phyloP scores from a whole-genome alignment of 2,329 filamentous ascomycete genomes.

The Xylariomycetidae sp. region DNA sequence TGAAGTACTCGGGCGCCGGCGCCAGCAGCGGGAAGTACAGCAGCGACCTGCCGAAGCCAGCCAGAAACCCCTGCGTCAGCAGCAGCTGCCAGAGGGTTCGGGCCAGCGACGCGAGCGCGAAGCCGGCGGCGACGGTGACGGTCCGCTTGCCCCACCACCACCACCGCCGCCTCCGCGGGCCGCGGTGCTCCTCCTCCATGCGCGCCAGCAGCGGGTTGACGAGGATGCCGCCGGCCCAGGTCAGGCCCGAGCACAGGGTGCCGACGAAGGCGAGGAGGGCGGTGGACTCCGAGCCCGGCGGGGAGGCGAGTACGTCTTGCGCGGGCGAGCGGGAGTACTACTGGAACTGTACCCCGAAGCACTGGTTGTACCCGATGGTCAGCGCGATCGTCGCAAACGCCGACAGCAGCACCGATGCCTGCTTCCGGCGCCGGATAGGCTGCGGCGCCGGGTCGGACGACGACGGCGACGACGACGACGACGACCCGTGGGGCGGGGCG shows the following conservation, averaged over 20 bases:
- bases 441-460: conserved; percentile 22
- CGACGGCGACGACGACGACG: too few relatives aligned
- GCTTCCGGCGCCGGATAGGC: conserved; percentile 33
- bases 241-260: conserved; percentile 41
- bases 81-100: conserved; percentile 34
- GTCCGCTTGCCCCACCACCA: conserved; percentile 14
- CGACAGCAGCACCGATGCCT: conserved; percentile 35
- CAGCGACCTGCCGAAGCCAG: conserved; percentile 37
- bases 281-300: conserved; percentile 27
- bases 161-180: conserved; percentile 5
- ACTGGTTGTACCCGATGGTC: conserved; percentile 44
- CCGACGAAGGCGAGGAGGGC: conserved; percentile 43
- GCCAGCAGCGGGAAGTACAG: conserved; percentile 37
- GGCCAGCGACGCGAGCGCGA: conserved; percentile 34
- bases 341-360: conserved; percentile 44
- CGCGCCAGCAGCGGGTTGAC: conserved; percentile 42
- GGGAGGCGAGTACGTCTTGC: conserved; percentile 32
- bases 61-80: conserved; percentile 36
- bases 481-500: too few relatives aligned
- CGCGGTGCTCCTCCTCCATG: conserved; percentile 28
- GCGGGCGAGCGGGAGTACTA: conserved; percentile 38
- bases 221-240: conserved; percentile 42
- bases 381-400: conserved; percentile 39
- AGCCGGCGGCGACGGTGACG: conserved; percentile 36
- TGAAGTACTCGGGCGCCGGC: conserved; percentile 44